Evolutionary conservation across 192 early-diverging fungal species (phyloP).

Genomic region (Entrophospora sp.): DNA sequence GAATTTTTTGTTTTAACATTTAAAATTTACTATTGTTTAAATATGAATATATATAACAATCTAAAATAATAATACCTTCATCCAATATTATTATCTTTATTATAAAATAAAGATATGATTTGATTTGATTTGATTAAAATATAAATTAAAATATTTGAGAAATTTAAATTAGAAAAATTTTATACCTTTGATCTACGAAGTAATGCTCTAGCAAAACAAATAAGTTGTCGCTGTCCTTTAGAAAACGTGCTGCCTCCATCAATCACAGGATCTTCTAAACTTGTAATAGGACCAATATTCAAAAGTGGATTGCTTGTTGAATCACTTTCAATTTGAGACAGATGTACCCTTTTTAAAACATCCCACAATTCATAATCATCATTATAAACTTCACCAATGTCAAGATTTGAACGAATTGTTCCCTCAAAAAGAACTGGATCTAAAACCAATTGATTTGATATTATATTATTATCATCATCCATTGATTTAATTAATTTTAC

Average conservation of each 20-base stretch:
- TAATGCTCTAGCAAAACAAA: slow-evolving; percentile 72
- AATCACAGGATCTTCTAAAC: slow-evolving; percentile 65
- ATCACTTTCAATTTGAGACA: slow-evolving; percentile 36
- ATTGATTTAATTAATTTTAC: background rate
- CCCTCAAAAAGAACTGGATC: slow-evolving; percentile 46
- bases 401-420: slow-evolving; percentile 72
- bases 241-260: slow-evolving; percentile 80
- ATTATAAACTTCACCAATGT: slow-evolving; percentile 78
- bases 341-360: slow-evolving; percentile 64
- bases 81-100: slow-evolving; percentile 35
- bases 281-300: slow-evolving; percentile 32
- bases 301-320: slow-evolving; percentile 11
- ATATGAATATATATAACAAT: background rate
- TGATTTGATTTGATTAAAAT: background rate
- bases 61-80: no score
- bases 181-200: slow-evolving; percentile 53
- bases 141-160: no score
- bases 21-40: background rate
- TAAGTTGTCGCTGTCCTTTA: slow-evolving; percentile 70
- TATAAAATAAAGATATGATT: background rate
- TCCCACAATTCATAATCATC: slow-evolving; percentile 71
- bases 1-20: background rate
- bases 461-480: background rate
- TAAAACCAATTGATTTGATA: background rate
- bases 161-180: no score